Percentiles rank a stretch among this genome's conserved stretches.
phyloP scores from a whole-genome alignment of 179 eudicot species.

The Silene noctiflora region DNA sequence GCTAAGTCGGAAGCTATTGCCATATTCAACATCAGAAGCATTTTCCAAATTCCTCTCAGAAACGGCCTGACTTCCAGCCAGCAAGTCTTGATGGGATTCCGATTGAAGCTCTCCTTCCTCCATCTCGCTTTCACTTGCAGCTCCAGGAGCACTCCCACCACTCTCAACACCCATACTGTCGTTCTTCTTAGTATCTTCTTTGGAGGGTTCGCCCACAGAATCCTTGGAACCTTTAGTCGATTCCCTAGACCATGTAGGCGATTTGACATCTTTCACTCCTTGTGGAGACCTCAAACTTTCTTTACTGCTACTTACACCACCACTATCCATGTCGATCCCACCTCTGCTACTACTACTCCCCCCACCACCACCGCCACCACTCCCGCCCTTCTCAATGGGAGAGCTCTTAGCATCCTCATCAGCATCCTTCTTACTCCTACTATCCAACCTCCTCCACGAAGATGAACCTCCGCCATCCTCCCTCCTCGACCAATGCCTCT shows the following conservation, averaged over 20 bases:
- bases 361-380: conserved; percentile 29
- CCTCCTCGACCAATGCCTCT: conserved; percentile 77
- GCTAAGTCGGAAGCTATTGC: conserved; percentile 20
- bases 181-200: conserved; percentile 57
- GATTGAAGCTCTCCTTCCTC: conserved; percentile 93
- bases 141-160: conserved; percentile 31
- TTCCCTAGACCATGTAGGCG: conserved; percentile 60
- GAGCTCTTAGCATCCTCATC: conserved; percentile 56
- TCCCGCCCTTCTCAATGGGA: conserved; percentile 33
- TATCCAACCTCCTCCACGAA: conserved; percentile 78
- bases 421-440: conserved; percentile 51
- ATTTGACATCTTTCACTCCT: conserved; percentile 52
- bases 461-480: conserved; percentile 64
- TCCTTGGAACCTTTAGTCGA: conserved; percentile 67
- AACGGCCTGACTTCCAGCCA: conserved; percentile 14
- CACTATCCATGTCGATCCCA: conserved; percentile 36
- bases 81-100: conserved; percentile 55
- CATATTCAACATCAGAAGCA: conserved; percentile 27
- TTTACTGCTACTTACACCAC: conserved; percentile 47
- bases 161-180: conserved; percentile 55
- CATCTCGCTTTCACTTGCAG: conserved; percentile 57
- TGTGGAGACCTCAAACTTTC: conserved; percentile 57
- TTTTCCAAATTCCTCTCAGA: conserved; percentile 25
- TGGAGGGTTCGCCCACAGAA: conserved; percentile 61
- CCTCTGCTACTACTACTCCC: conserved; percentile 42